These are phyloP conservation scores for Trametes pubescens DNA, from an alignment of 1,284 basidiomycete genomes.

Conservation along the genomic window DNA sequence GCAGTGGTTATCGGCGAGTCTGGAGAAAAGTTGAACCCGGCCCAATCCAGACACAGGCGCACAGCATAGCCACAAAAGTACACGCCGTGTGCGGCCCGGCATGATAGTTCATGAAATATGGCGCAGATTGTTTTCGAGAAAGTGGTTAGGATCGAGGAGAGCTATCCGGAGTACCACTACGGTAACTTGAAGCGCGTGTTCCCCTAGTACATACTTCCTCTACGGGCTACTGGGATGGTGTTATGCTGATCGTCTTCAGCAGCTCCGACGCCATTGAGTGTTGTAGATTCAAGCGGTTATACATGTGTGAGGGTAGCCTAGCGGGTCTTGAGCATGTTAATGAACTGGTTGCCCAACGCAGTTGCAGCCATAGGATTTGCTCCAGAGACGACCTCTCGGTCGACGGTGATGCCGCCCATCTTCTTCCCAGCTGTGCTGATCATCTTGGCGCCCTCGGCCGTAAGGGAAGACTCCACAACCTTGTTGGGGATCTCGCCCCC, in stretches of 20 bases:
- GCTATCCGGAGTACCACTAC: slow-evolving; percentile 75
- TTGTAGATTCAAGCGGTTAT: slow-evolving; percentile 1
- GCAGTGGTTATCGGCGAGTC: no score
- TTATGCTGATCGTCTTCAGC: background rate
- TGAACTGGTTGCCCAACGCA: slow-evolving; percentile 33
- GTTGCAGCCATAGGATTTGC: slow-evolving; percentile 38
- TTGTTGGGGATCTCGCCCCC: slow-evolving; percentile 34
- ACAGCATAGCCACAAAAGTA: no score
- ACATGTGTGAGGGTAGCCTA: background rate
- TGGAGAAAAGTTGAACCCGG: no score
- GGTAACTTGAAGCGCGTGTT: slow-evolving; percentile 65
- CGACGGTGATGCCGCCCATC: slow-evolving; percentile 35
- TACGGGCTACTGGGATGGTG: background rate
- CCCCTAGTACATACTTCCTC: slow-evolving; percentile 19
- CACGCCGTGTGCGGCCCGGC: no score
- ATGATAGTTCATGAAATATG: no score
- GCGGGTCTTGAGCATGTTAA: slow-evolving; percentile 33
- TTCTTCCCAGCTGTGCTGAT: slow-evolving; percentile 34
- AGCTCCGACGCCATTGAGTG: slow-evolving; percentile 27
- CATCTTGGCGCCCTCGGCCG: slow-evolving; percentile 38
- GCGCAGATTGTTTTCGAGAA: slow-evolving; percentile 72
- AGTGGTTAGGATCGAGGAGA: slow-evolving; percentile 62
- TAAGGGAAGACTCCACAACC: slow-evolving; percentile 38
- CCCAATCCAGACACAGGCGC: no score
- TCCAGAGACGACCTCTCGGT: slow-evolving; percentile 38